Evolutionary conservation across 2,329 filamentous ascomycete genomes (phyloP), one percentile per base, ranked within the genome.

Genomic region (Pyricularia pennisetigena): DNA sequence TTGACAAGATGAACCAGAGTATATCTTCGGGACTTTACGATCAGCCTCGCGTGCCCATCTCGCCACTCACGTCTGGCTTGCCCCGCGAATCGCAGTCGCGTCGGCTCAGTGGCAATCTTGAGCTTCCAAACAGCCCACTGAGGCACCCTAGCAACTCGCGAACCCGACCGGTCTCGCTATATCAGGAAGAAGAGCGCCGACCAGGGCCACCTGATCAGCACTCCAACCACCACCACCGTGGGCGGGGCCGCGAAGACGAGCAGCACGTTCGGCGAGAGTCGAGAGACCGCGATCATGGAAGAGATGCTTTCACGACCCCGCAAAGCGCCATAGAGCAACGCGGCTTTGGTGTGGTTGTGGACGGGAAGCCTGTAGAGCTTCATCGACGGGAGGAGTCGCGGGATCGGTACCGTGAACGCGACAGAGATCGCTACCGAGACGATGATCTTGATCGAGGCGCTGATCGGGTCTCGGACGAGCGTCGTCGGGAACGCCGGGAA

Each of bases 1-100:
- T 93, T 71, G 90, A 92, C 72, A 90, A 87, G 77, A 85, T 91
- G 71, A 85, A 85, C 72, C 80, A 84, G 69, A 73, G 73, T 20
- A 68, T 77, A 7, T 75, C 74, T 3, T 72, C 76, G 20, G 76
- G 77, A 5, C 74, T 78, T 7, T 86, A 86, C 70, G 83, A 85
- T 28, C 75, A 81, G 30, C 78, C 83, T 6, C 77, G 78, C 0
- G 76, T 78, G 62, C 81, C 82, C 66, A 78, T 82, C 74, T 80
- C 84, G 20, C 83, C 16, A 80, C 81, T 0, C 80, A 67, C 32
- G 28, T 82, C 8, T 73, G 78, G 29, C 80, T 76, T n/a, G 78
- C 81, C 4, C 74, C 77, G 16, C 75, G 79, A 5, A 78, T 79
- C 3, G 76, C 80, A 28, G 73, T 78, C 73, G 23, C 75, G 79